Percentiles rank a stretch among this genome's conserved stretches.
phyloP scores from a whole-genome alignment of 2,329 filamentous ascomycete species.

The Botrytis cinerea region DNA sequence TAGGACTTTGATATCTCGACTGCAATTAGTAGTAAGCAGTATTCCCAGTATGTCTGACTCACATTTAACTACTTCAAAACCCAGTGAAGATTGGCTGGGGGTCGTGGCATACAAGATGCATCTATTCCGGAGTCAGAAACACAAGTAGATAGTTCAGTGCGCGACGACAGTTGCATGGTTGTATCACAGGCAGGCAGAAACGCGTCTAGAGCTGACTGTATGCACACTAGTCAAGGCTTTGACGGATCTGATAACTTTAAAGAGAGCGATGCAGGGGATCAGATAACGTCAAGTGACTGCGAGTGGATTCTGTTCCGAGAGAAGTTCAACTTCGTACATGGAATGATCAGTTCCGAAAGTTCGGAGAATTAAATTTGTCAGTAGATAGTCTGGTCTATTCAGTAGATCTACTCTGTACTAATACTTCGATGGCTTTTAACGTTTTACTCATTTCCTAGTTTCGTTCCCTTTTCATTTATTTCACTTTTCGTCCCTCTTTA shows the following conservation, averaged over 20 bases:
- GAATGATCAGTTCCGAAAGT: not conserved
- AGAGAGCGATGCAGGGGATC: not conserved
- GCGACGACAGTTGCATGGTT: not conserved
- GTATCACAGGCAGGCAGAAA: not conserved
- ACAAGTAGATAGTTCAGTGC: not conserved
- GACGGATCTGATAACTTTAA: not conserved
- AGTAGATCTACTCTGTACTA: fast-evolving
- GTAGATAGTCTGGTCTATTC: not conserved
- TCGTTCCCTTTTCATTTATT: not conserved
- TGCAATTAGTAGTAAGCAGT: not conserved
- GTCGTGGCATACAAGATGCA: not conserved
- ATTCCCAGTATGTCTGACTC: not conserved
- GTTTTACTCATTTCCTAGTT: not conserved
- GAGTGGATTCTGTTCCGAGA: not conserved
- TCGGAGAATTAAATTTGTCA: not conserved
- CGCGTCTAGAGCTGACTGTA: not conserved
- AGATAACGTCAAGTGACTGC: not conserved
- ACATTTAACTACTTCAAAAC: not conserved
- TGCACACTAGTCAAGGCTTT: not conserved
- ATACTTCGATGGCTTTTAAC: not conserved
- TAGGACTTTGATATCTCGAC: not conserved
- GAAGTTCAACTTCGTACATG: not conserved
- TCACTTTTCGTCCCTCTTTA: no score
- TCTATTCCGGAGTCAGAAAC: not conserved
- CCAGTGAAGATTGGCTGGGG: not conserved